A percentile compares a stretch with the other conserved stretches of the same genome.
These are phyloP conservation scores for Arabis alpina DNA, from an alignment of 345 rosid species.

Conservation along the genomic window DNA sequence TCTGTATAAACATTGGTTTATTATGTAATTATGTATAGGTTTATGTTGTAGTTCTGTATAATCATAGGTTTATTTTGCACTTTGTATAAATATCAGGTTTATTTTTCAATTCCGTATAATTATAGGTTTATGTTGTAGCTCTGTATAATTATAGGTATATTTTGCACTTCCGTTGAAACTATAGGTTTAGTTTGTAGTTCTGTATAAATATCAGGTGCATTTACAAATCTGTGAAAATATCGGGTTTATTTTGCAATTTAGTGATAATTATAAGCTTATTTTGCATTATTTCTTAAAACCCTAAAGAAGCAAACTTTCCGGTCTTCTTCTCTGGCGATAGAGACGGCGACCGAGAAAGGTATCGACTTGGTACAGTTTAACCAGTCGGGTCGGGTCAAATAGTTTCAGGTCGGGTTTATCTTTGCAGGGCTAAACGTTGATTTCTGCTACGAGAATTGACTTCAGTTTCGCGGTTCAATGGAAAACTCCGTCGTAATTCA, in stretches of 20 bases:
- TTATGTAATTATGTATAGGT: not conserved
- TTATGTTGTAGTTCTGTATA: not conserved
- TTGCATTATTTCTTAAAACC: constrained; percentile 21
- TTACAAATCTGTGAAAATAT: not conserved
- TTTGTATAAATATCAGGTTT: not conserved
- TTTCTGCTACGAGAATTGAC: constrained; percentile 22
- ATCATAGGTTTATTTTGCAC: not conserved
- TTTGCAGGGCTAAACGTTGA: not conserved
- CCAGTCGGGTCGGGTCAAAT: not conserved
- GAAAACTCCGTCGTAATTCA: constrained; percentile 30
- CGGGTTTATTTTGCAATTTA: not conserved
- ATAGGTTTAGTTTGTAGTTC: not conserved
- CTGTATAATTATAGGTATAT: not conserved
- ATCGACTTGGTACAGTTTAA: not conserved
- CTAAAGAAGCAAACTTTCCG: not conserved
- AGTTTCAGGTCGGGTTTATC: constrained; percentile 11
- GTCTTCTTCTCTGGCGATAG: not conserved
- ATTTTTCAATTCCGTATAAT: not conserved
- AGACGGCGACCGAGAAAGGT: constrained; percentile 16
- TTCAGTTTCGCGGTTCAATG: constrained; percentile 38
- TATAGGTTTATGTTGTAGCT: not conserved
- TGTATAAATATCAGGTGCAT: not conserved
- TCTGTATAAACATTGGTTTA: not conserved
- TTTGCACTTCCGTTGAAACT: not conserved
- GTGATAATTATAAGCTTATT: not conserved